Evolutionary conservation across 495 filamentous ascomycete genomes (phyloP).

Genomic region (Filosporella fistucella): DNA sequence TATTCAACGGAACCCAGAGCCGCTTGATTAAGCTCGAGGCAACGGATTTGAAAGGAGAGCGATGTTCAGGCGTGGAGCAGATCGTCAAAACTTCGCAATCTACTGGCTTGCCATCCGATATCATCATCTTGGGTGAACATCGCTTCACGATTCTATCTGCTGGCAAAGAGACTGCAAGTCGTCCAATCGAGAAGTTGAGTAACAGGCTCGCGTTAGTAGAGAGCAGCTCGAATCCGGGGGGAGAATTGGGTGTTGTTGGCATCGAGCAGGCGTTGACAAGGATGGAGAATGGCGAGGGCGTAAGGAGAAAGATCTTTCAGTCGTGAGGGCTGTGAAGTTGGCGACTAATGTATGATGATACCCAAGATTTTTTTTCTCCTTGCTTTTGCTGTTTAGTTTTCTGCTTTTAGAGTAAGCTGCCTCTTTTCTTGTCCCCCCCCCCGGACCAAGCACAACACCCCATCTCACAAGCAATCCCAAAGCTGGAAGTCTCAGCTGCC

Average conservation of each 20-base stretch:
- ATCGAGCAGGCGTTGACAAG: constrained; percentile 42
- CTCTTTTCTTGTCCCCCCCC: too few species aligned
- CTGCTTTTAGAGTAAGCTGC: too few species aligned
- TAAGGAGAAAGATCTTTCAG: constrained; percentile 16
- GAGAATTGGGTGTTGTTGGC: constrained; percentile 49
- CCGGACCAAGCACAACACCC: neutral
- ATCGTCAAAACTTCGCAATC: constrained; percentile 30
- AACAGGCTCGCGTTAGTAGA: constrained; percentile 37
- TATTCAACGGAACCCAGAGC: constrained; percentile 46
- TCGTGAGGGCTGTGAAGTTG: neutral
- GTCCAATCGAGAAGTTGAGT: neutral
- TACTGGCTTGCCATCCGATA: constrained; percentile 41
- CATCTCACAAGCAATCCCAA: neutral
- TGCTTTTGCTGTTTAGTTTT: too few species aligned
- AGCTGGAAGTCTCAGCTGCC: neutral
- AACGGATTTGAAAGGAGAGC: constrained; percentile 60
- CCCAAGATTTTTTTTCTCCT: too few species aligned
- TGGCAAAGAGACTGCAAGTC: neutral
- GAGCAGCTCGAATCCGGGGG: constrained; percentile 35
- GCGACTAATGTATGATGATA: constrained; percentile 13
- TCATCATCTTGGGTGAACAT: constrained; percentile 61
- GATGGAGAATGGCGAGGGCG: constrained; percentile 17
- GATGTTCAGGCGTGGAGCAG: constrained; percentile 53
- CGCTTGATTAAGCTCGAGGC: constrained; percentile 44
- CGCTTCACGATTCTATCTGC: constrained; percentile 31